These are phyloP conservation scores for Hsuehochloa calcarea DNA, from an alignment of 176 grass and related monocot species.

Conservation along the genomic window DNA sequence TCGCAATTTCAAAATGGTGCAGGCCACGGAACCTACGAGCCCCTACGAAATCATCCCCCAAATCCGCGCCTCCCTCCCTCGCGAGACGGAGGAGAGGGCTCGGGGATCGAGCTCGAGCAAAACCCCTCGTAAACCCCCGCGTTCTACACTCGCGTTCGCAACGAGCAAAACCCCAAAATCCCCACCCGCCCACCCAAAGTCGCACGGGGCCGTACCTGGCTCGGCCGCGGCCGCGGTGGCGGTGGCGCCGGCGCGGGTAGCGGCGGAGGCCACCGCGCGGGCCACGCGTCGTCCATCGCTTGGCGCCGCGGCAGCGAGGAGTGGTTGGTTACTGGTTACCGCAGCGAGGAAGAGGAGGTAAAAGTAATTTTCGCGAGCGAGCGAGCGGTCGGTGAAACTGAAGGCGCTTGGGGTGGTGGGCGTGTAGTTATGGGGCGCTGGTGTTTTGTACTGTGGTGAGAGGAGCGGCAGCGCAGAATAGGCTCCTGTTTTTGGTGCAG, in stretches of 20 bases:
- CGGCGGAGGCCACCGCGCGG: slow-evolving; percentile 25
- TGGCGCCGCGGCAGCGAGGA: slow-evolving; percentile 2
- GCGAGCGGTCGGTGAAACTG: neutral
- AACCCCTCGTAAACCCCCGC: neutral
- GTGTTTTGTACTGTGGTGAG: neutral
- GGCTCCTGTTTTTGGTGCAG: too few relatives aligned
- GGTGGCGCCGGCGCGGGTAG: neutral
- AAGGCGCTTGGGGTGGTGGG: neutral
- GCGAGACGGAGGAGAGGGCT: neutral
- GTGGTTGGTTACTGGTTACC: neutral
- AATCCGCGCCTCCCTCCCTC: neutral
- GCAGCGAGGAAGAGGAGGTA: neutral
- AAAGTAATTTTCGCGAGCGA: neutral
- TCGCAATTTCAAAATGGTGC: neutral
- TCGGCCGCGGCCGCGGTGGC: neutral
- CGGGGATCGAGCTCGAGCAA: neutral
- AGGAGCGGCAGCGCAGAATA: neutral
- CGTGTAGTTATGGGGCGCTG: neutral
- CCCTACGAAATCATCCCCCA: neutral
- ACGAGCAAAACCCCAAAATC: neutral
- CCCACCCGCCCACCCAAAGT: neutral
- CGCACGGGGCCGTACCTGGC: slow-evolving; percentile 16
- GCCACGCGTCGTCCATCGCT: slow-evolving; percentile 54
- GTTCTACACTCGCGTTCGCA: neutral
- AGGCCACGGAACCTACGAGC: too few relatives aligned